Evolutionary conservation across 257 asterid genomes (phyloP).

Genomic region (Penstemon barbatus): DNA sequence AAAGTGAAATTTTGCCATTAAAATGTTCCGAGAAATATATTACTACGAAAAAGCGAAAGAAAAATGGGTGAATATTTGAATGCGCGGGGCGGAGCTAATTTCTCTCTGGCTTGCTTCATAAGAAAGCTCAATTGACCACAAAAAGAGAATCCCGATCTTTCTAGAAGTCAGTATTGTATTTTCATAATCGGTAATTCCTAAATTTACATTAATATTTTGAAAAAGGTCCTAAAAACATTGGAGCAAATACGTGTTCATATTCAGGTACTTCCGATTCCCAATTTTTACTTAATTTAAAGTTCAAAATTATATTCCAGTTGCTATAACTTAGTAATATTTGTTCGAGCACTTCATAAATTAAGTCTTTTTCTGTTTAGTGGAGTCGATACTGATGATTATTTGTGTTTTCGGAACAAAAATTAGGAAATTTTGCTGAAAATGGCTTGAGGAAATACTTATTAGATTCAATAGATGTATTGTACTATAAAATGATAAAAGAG

Average conservation of each 20-base stretch:
- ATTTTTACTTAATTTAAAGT: no score
- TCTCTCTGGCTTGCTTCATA: constrained; percentile 24
- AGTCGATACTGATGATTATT: constrained; percentile 6
- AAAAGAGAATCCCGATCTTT: neutral
- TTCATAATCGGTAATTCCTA: neutral
- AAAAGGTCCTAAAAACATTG: no score
- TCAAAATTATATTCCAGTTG: no score
- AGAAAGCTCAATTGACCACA: constrained; percentile 12
- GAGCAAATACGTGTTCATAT: no score
- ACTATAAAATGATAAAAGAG: neutral
- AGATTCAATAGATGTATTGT: neutral
- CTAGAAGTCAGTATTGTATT: neutral
- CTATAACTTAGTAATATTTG: neutral
- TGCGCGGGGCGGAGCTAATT: neutral
- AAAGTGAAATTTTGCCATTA: no score
- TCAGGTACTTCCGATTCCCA: no score
- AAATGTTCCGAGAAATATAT: no score
- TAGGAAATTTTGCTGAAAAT: neutral
- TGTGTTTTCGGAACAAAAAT: constrained; percentile 13
- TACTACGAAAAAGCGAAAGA: no score
- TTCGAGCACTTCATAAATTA: neutral
- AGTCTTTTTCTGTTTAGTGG: neutral
- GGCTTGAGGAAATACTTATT: neutral
- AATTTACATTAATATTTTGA: constrained; percentile 1
- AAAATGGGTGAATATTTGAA: neutral